A percentile compares a stretch with the other conserved stretches of the same genome.
Conservation (phyloP, 441 rosid species). For the Cnidoscolus chayamansa region DNA sequence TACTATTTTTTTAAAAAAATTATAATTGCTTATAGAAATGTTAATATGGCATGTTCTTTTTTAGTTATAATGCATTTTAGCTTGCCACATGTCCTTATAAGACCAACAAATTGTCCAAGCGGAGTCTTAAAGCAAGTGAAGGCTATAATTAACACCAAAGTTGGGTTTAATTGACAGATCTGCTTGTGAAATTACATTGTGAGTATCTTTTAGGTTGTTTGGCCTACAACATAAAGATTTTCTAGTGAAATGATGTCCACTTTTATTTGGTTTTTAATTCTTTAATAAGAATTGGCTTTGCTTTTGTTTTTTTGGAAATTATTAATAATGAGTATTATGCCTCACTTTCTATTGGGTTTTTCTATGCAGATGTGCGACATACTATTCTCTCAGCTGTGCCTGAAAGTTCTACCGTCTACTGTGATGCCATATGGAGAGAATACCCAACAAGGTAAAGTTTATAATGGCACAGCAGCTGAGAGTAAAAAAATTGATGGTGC, state of each 20-base stretch:
- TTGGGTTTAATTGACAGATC: too few relatives aligned
- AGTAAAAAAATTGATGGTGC: slow-evolving; percentile 39
- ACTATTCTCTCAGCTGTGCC: slow-evolving; percentile 92
- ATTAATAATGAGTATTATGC: slow-evolving; percentile 10
- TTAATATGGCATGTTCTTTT: too few relatives aligned
- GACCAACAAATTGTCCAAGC: too few relatives aligned
- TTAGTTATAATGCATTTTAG: too few relatives aligned
- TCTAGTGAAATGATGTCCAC: background rate
- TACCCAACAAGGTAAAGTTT: slow-evolving; percentile 30
- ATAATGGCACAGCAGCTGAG: slow-evolving; percentile 37
- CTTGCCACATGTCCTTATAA: too few relatives aligned
- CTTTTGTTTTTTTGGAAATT: background rate
- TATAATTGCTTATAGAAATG: too few relatives aligned
- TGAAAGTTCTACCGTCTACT: slow-evolving; percentile 70
- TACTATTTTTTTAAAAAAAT: too few relatives aligned
- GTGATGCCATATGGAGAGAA: slow-evolving; percentile 52
- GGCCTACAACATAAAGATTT: background rate
- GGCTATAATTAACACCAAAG: too few relatives aligned
- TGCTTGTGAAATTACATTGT: too few relatives aligned
- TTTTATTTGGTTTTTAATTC: background rate
- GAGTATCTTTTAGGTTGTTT: too few relatives aligned
- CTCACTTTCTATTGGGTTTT: slow-evolving; percentile 25
- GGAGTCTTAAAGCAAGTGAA: too few relatives aligned
- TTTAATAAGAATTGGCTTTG: background rate
- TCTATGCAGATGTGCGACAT: slow-evolving; percentile 92